phyloP scores from a whole-genome alignment of 306 rosid species.

The Citrullus mucosospermus region DNA sequence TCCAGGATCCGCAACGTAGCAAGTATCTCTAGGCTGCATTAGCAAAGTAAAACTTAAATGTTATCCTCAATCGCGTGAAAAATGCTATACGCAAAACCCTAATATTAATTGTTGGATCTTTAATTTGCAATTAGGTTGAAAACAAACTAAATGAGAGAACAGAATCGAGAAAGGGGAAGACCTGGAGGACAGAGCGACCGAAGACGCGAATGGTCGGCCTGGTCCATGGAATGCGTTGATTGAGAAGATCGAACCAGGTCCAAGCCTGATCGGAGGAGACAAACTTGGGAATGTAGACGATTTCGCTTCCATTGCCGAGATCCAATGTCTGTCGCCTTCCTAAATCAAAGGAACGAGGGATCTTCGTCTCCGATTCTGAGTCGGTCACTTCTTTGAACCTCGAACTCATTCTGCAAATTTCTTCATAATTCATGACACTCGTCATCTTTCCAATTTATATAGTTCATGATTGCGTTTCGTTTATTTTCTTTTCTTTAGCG shows the following conservation, averaged over 20 bases:
- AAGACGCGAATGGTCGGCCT: conserved; percentile 82
- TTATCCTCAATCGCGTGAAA: background rate
- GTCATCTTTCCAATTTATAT: background rate
- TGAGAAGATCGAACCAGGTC: conserved; percentile 64
- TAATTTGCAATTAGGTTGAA: background rate
- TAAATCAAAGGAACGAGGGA: conserved; percentile 17
- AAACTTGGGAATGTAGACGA: conserved; percentile 44
- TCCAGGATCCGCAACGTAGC: conserved; percentile 82
- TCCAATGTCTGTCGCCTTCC: conserved; percentile 30
- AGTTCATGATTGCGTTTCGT: background rate
- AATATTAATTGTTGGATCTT: background rate
- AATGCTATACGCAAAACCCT: background rate
- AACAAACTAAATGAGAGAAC: background rate
- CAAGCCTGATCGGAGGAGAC: conserved; percentile 47
- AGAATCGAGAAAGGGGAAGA: conserved; percentile 5
- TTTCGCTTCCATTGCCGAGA: conserved; percentile 71
- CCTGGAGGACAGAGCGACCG: conserved; percentile 65
- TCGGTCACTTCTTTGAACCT: conserved; percentile 32
- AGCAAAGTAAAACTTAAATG: background rate
- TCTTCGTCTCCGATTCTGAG: conserved; percentile 8
- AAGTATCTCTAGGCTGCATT: conserved; percentile 81
- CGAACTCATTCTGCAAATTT: conserved; percentile 24
- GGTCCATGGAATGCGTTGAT: conserved; percentile 62
- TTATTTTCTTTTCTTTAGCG: background rate
- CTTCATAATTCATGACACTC: background rate